Conservation (phyloP, 176 grass and related monocot species). For the Rhipidocladum racemiflorum region DNA sequence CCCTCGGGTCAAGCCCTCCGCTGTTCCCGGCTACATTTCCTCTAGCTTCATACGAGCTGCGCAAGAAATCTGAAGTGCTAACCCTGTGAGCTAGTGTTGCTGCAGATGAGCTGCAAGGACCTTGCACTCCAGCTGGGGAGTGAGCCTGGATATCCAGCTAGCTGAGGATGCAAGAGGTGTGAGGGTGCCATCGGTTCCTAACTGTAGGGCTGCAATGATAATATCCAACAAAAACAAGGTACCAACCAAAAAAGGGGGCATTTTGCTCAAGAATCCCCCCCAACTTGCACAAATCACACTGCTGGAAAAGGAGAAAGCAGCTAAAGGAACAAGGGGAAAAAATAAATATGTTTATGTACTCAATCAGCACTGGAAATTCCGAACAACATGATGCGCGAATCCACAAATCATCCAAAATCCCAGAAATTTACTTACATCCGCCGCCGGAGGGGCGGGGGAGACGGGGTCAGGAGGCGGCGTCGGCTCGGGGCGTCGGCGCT, state of each 20-base stretch:
- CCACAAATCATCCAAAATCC: too few species aligned
- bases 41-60: not conserved
- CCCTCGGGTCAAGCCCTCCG: not conserved
- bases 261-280: constrained; percentile 43
- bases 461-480: too few species aligned
- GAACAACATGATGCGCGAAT: too few species aligned
- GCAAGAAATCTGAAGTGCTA: not conserved
- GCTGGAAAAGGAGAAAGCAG: too few species aligned
- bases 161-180: too few species aligned
- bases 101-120: not conserved
- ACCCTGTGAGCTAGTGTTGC: not conserved
- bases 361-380: not conserved
- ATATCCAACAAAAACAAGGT: constrained; percentile 23
- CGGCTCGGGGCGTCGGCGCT: too few species aligned
- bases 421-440: not conserved
- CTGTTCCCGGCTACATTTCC: too few species aligned
- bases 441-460: too few species aligned
- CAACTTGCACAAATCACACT: constrained; percentile 31
- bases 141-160: not conserved
- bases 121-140: not conserved
- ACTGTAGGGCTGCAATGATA: constrained; percentile 22
- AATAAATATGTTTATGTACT: too few species aligned
- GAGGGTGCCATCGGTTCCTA: not conserved
- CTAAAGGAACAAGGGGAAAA: not conserved
- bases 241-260: not conserved